Conservation (phyloP, 495 filamentous ascomycete species). For the Chaetomium cochliodes region DNA sequence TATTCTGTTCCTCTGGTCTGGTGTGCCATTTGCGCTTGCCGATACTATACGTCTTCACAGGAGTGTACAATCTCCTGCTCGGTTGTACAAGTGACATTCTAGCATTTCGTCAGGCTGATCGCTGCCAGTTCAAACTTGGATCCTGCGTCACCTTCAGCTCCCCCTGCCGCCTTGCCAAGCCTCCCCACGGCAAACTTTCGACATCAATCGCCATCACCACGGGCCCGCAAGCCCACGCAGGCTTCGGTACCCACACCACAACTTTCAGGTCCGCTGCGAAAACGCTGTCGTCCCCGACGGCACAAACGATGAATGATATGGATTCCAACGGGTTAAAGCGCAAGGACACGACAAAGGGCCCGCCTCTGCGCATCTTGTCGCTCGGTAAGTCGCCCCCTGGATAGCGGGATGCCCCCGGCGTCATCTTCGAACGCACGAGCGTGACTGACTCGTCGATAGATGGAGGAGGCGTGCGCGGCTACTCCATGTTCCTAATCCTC, state of each 20-base stretch:
- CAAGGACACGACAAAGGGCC: constrained; percentile 92
- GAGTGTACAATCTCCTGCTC: too few species aligned
- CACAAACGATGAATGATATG: constrained; percentile 19
- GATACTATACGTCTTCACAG: too few species aligned
- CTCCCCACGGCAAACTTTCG: constrained; percentile 17
- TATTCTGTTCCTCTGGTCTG: not conserved
- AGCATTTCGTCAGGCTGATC: constrained; percentile 28
- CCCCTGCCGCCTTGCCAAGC: constrained; percentile 24
- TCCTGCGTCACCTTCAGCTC: constrained; percentile 30
- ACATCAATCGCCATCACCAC: constrained; percentile 22
- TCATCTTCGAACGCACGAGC: not conserved
- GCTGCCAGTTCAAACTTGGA: constrained; percentile 23
- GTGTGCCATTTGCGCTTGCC: not conserved
- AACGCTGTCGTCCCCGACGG: not conserved
- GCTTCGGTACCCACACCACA: constrained; percentile 9
- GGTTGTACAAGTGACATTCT: constrained; percentile 12
- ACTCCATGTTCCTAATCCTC: constrained; percentile 93
- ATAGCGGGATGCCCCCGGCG: not conserved
- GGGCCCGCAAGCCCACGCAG: constrained; percentile 13
- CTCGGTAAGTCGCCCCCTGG: constrained; percentile 61
- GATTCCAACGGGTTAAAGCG: constrained; percentile 47
- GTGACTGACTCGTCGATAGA: constrained; percentile 50
- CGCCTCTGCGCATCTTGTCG: constrained; percentile 85
- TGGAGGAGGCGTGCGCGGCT: constrained; percentile 94
- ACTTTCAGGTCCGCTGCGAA: not conserved